A percentile compares a stretch with the other conserved stretches of the same genome.
Evolutionary conservation across 2,329 filamentous ascomycete species (phyloP).

Genomic region (Mycosphaerella sp.): DNA sequence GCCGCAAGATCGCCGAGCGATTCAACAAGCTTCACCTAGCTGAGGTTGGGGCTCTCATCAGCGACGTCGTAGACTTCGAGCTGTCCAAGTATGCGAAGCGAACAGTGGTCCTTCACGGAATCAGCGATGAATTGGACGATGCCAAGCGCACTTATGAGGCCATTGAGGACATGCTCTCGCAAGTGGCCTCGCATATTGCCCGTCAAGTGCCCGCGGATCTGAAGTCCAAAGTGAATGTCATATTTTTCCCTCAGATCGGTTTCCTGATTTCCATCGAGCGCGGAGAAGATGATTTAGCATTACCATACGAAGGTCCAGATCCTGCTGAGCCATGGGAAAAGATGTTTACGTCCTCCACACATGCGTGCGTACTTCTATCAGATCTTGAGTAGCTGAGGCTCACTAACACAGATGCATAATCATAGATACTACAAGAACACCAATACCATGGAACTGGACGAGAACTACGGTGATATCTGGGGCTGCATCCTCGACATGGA

Average conservation of each 20-base stretch:
- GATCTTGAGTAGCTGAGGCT: no score
- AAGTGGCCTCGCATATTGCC: conserved; percentile 60
- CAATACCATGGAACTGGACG: conserved; percentile 74
- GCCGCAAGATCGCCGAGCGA: conserved; percentile 53
- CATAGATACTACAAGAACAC: conserved; percentile 75
- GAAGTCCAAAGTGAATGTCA: conserved; percentile 60
- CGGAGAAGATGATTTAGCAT: conserved; percentile 51
- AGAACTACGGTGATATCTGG: conserved; percentile 76
- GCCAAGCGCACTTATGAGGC: conserved; percentile 73
- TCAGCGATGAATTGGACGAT: conserved; percentile 69
- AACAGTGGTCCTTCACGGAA: conserved; percentile 64
- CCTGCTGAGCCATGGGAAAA: conserved; percentile 63
- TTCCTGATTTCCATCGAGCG: conserved; percentile 73
- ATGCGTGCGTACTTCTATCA: conserved; percentile 36
- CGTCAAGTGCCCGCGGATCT: conserved; percentile 55
- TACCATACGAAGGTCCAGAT: conserved; percentile 54
- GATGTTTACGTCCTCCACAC: conserved; percentile 63
- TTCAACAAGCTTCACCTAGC: conserved; percentile 57
- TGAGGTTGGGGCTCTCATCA: conserved; percentile 63
- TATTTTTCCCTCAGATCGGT: conserved; percentile 86
- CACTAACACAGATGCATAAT: no score
- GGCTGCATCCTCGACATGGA: conserved; percentile 80
- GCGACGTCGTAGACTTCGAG: conserved; percentile 72
- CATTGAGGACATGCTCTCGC: conserved; percentile 65
- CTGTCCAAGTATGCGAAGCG: conserved; percentile 64